Evolutionary conservation across 352 stramenopile genomes (phyloP).

Genomic region (Pythium phragmiticola): DNA sequence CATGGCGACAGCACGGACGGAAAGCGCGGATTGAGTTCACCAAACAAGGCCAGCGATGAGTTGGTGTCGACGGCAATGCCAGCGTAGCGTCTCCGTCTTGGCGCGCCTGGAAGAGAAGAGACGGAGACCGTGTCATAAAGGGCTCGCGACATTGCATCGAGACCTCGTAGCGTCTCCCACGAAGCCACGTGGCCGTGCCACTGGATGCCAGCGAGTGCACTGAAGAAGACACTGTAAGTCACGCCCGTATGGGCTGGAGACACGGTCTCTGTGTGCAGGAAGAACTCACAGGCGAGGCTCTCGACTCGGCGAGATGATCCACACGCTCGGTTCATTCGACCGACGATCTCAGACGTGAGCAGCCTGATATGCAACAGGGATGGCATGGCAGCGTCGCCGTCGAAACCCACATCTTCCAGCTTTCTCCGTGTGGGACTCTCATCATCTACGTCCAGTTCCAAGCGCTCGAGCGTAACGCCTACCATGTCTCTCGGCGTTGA

Average conservation of each 20-base stretch:
- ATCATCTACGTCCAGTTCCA: slow-evolving; percentile 14
- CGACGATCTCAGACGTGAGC: slow-evolving; percentile 51
- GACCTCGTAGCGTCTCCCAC: slow-evolving; percentile 37
- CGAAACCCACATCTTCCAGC: slow-evolving; percentile 35
- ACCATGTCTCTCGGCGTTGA: background rate
- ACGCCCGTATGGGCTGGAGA: background rate
- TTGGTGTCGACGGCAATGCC: background rate
- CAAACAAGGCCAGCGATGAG: slow-evolving; percentile 30
- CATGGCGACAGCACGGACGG: slow-evolving; percentile 52
- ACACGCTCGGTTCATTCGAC: slow-evolving; percentile 41
- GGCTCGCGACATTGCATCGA: slow-evolving; percentile 41
- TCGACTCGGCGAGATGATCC: slow-evolving; percentile 33
- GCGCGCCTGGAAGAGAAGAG: background rate
- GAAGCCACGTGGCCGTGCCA: slow-evolving; percentile 39
- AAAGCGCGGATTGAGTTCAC: slow-evolving; percentile 63
- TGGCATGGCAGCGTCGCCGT: slow-evolving; percentile 41
- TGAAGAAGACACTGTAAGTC: slow-evolving; percentile 25
- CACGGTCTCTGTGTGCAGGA: slow-evolving; percentile 29
- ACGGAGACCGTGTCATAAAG: slow-evolving; percentile 26
- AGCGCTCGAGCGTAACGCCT: background rate
- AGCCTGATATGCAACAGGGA: slow-evolving; percentile 59
- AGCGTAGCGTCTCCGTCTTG: background rate
- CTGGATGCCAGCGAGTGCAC: slow-evolving; percentile 43
- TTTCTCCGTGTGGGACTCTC: background rate
- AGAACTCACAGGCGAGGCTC: slow-evolving; percentile 49